Percentiles rank a stretch among this genome's conserved stretches.
Evolutionary conservation across 208 protist species (phyloP).

Genomic region (Leishmania gerbilli): DNA sequence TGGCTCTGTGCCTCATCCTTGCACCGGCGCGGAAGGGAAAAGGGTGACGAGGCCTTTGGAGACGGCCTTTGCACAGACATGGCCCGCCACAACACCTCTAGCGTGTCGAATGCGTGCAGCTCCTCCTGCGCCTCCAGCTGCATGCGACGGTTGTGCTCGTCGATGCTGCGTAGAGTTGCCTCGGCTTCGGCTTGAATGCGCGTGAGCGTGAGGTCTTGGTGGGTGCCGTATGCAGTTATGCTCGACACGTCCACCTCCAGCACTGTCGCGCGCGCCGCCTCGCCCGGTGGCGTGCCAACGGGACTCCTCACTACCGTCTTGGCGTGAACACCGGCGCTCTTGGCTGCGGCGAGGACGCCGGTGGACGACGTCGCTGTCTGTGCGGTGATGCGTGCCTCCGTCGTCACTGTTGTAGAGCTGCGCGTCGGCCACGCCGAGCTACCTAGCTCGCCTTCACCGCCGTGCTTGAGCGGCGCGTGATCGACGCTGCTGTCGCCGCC

Average conservation of each 20-base stretch:
- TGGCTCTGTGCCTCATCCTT: background rate
- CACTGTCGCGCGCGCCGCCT: constrained; percentile 34
- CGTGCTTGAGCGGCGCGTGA: background rate
- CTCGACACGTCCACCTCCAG: constrained; percentile 54
- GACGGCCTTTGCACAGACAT: constrained; percentile 20
- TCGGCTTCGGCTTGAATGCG: constrained; percentile 56
- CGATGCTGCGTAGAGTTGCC: constrained; percentile 36
- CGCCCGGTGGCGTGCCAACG: background rate
- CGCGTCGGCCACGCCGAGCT: constrained; percentile 5
- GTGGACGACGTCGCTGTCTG: background rate
- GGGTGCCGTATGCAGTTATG: constrained; percentile 56
- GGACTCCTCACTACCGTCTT: background rate
- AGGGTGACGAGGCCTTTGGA: background rate
- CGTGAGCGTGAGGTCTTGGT: constrained; percentile 54
- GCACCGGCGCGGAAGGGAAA: background rate
- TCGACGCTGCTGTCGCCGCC: background rate
- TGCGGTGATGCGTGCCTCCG: background rate
- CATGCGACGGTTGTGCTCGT: constrained; percentile 46
- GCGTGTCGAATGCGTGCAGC: constrained; percentile 27
- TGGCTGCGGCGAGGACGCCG: background rate
- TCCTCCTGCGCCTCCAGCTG: constrained; percentile 43
- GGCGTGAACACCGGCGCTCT: background rate
- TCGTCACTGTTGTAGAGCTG: constrained; percentile 3
- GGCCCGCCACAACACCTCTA: constrained; percentile 32
- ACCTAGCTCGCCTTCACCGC: background rate